Conservation (phyloP, 495 filamentous ascomycete genomes). For the Hyaloscypha variabilis region DNA sequence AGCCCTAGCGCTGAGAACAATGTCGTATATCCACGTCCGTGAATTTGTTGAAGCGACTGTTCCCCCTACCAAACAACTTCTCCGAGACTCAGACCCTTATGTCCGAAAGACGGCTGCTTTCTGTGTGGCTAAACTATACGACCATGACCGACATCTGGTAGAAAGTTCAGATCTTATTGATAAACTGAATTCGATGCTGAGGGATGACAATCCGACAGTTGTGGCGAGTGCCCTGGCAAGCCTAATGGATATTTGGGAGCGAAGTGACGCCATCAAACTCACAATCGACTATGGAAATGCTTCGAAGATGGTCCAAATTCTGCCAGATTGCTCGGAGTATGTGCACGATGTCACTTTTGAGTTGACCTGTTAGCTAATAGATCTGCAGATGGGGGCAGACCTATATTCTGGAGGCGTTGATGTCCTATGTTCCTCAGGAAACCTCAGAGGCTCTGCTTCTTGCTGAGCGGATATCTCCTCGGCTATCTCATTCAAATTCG, state of each 20-base stretch:
- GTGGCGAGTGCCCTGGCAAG: conserved; percentile 91
- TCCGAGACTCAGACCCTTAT: conserved; percentile 90
- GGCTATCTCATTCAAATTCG: conserved; percentile 94
- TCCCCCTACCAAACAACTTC: conserved; percentile 76
- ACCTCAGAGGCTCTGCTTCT: conserved; percentile 82
- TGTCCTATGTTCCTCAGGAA: conserved; percentile 97
- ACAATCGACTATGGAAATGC: conserved; percentile 97
- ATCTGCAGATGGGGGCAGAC: conserved; percentile 92
- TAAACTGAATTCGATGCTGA: conserved; percentile 82
- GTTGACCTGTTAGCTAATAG: conserved; percentile 13
- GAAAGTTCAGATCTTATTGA: conserved; percentile 93
- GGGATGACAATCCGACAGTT: conserved; percentile 96
- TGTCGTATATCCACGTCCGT: conserved; percentile 95
- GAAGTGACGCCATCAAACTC: conserved; percentile 95
- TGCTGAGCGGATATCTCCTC: conserved; percentile 90
- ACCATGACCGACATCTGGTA: conserved; percentile 89
- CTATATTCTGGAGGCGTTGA: conserved; percentile 96
- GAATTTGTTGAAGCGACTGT: conserved; percentile 95
- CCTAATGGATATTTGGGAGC: conserved; percentile 98
- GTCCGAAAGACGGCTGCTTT: conserved; percentile 97
- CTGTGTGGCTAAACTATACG: conserved; percentile 96
- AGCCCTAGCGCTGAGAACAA: conserved; percentile 89
- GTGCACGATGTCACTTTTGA: conserved; percentile 33
- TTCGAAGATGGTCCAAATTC: conserved; percentile 94
- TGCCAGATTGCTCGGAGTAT: conserved; percentile 96